Conservation (phyloP, 164 flowering plant species). For the Sextonia rubra region DNA sequence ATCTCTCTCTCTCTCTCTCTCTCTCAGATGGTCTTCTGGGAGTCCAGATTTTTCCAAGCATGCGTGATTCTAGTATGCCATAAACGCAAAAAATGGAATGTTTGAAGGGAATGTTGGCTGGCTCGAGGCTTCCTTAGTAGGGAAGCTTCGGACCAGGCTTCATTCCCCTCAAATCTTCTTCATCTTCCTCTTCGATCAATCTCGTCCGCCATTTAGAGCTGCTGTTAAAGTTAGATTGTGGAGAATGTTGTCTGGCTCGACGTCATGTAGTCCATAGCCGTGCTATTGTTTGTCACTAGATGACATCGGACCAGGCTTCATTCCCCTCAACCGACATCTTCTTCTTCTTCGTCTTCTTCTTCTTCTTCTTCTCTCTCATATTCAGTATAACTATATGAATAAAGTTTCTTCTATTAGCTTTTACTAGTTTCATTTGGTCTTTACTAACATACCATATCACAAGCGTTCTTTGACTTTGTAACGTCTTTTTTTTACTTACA, state of each 20-base stretch:
- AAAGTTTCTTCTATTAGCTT: neutral
- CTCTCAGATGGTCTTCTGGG: neutral
- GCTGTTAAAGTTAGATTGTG: constrained; percentile 8
- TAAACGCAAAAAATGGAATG: constrained; percentile 4
- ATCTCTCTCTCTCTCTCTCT: neutral
- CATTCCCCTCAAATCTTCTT: constrained; percentile 55
- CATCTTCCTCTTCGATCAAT: neutral
- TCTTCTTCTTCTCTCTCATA: neutral
- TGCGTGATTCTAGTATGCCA: neutral
- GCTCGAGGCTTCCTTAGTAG: constrained; percentile 9
- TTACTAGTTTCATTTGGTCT: neutral
- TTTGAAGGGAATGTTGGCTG: constrained; percentile 23
- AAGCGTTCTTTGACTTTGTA: neutral
- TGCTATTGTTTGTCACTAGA: neutral
- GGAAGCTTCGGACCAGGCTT: constrained; percentile 82
- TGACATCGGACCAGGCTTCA: constrained; percentile 49
- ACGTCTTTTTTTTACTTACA: neutral
- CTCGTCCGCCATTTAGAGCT: neutral
- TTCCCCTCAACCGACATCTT: constrained; percentile 29
- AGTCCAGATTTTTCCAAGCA: neutral
- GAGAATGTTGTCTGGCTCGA: constrained; percentile 18
- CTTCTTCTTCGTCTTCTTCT: neutral
- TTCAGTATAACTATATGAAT: no score
- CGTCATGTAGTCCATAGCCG: neutral
- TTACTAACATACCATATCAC: neutral